Evolutionary conservation across 2,329 filamentous ascomycete species (phyloP), one percentile per base, ranked within the genome.

Genomic region (Venturia aucupariae): DNA sequence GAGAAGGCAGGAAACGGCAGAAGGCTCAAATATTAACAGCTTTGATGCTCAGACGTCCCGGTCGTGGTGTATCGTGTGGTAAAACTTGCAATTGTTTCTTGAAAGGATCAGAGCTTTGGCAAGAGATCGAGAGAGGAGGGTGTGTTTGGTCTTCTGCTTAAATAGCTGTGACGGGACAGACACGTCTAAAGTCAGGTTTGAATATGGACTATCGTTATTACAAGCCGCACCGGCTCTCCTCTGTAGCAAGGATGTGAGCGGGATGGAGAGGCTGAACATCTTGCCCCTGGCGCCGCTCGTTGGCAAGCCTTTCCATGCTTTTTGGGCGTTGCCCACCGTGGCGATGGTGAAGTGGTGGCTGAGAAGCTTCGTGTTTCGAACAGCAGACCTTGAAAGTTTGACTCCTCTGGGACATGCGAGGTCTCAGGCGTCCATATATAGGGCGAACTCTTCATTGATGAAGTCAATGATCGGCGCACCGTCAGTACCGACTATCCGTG

Each of bases 51-150:
- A 35, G 30, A 35, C 51, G 51, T 57, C 51, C 51, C 30, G 51
- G 51, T 57, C 51, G 51, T 57, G 4, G 51, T 57, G 27, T 35
- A 35, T 57, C 51, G 51, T 38, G 27, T 57, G 51, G 51, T 57
- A 57, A 57, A 57, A 57, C 51, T 57, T 57, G 51, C 51, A 57
- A 38, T 57, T 57, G 51, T 57, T 57, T 57, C 51, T 57, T n/a
- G 30, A 32, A 35, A 57, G 51, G 22, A 30, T 27, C 30, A 2
- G 35, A 57, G 51, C 51, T 57, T 38, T 35, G 27, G 30, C 30
- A 35, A 35, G 51, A 35, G 51, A n/a, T 57, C 17, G 51, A 35
- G 51, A 35, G 27, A 51, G 51, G 35, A 57, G 30, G 51, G 27
- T 35, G 19, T 10, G 51, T 32, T 35, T 32, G 51, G 17, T 19